These are phyloP conservation scores for Hypholoma sublateritium DNA, from an alignment of 768 basidiomycete species.

Conservation along the genomic window DNA sequence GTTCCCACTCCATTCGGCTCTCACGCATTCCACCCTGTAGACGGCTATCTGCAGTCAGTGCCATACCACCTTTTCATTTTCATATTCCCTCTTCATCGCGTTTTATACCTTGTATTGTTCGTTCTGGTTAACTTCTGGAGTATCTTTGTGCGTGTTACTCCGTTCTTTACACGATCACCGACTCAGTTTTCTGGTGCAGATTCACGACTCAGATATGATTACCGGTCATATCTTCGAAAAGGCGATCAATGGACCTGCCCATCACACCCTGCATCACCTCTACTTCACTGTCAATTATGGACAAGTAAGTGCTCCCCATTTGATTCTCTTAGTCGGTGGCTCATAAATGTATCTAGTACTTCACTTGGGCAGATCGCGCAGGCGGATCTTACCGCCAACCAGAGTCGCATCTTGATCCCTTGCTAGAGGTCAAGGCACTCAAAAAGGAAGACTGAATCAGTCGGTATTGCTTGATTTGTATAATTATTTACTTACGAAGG, in stretches of 20 bases:
- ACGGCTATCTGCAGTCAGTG: slow-evolving; percentile 91
- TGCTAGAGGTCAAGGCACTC: slow-evolving; percentile 59
- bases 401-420: slow-evolving; percentile 77
- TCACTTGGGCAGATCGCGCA: slow-evolving; percentile 89
- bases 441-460: slow-evolving; percentile 20
- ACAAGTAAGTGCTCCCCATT: slow-evolving; percentile 49
- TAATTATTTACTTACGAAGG: slow-evolving; percentile 16
- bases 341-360: slow-evolving; percentile 66
- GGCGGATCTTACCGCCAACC: slow-evolving; percentile 91
- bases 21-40: slow-evolving; percentile 95
- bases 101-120: slow-evolving; percentile 82
- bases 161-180: background rate
- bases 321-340: background rate
- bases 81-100: slow-evolving; percentile 87
- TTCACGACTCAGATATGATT: slow-evolving; percentile 99
- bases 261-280: slow-evolving; percentile 95
- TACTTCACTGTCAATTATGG: slow-evolving; percentile 98
- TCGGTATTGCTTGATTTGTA: slow-evolving; percentile 12
- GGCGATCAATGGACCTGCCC: slow-evolving; percentile 96
- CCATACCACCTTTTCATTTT: slow-evolving; percentile 94
- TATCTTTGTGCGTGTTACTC: slow-evolving; percentile 67
- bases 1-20: slow-evolving; percentile 98
- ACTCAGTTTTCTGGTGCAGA: slow-evolving; percentile 42
- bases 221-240: slow-evolving; percentile 86
- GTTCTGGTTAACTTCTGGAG: slow-evolving; percentile 93